Percentiles rank a stretch among this genome's conserved stretches.
phyloP scores from a whole-genome alignment of 1,139 yeast genomes.

The Protomyces gravidus region DNA sequence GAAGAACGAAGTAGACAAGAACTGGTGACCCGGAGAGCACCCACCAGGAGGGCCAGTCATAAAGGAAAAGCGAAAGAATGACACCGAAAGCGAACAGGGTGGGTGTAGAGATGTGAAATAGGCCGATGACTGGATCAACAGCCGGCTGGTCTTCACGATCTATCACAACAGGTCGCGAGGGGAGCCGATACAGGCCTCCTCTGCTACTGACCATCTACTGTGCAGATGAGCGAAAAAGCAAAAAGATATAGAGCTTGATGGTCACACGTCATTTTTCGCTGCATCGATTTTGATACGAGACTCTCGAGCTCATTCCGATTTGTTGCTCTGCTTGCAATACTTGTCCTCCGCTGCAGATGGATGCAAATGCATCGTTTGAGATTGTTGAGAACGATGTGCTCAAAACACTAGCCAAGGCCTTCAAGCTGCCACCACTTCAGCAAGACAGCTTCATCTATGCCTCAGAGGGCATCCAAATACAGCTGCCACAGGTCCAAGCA shows the following conservation, averaged over 20 bases:
- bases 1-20: conserved; percentile 12
- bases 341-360: neutral
- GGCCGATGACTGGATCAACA: conserved; percentile 14
- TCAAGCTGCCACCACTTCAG: conserved; percentile 2
- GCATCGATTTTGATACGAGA: no score
- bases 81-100: conserved; percentile 10
- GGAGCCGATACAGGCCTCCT: neutral
- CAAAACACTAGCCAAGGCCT: neutral
- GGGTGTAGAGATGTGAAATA: conserved; percentile 13
- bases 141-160: neutral
- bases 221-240: neutral
- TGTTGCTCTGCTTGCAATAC: neutral
- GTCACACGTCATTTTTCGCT: no score
- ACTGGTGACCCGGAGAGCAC: conserved; percentile 19
- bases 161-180: neutral
- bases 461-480: conserved; percentile 5
- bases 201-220: neutral
- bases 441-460: conserved; percentile 13
- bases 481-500: conserved; percentile 1
- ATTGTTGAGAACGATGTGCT: conserved; percentile 1
- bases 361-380: neutral
- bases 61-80: conserved; percentile 1
- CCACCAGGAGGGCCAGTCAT: conserved; percentile 28
- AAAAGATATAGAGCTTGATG: no score
- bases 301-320: neutral